Evolutionary conservation across 345 rosid species (phyloP).

Genomic region (Populus euphratica): DNA sequence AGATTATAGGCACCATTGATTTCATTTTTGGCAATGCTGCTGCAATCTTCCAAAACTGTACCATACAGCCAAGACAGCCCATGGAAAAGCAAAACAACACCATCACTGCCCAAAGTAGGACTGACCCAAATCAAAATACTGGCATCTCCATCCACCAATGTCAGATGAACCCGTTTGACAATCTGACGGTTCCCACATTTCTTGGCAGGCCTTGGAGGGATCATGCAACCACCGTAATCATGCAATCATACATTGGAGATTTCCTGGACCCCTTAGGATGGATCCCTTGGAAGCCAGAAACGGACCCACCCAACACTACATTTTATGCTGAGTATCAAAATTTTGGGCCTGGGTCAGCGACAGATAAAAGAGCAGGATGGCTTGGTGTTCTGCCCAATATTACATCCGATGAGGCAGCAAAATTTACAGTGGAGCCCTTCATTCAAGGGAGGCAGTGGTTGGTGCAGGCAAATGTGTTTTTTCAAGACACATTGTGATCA

Average conservation of each 20-base stretch:
- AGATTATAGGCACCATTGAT: conserved; percentile 25
- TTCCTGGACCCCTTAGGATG: conserved; percentile 36
- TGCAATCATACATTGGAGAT: conserved; percentile 26
- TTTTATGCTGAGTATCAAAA: conserved; percentile 33
- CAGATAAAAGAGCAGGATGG: conserved; percentile 31
- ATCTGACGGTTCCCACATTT: conserved; percentile 16
- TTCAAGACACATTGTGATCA: background rate
- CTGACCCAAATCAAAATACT: conserved; percentile 35
- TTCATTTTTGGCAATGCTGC: conserved; percentile 33
- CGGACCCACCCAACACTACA: conserved; percentile 21
- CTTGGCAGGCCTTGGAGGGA: conserved; percentile 49
- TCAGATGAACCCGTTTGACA: conserved; percentile 5
- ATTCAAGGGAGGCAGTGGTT: conserved; percentile 35
- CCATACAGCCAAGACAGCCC: conserved; percentile 29
- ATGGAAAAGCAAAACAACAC: conserved; percentile 18
- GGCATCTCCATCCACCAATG: conserved; percentile 29
- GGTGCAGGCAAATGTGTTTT: conserved; percentile 6
- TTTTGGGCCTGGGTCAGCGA: conserved; percentile 29
- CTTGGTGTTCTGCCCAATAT: conserved; percentile 28
- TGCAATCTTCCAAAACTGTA: conserved; percentile 25
- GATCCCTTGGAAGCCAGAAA: conserved; percentile 18
- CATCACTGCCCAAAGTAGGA: conserved; percentile 28
- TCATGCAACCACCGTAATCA: conserved; percentile 30
- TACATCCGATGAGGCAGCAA: conserved; percentile 14
- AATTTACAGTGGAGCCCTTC: conserved; percentile 27